Evolutionary conservation across 1,284 basidiomycete genomes (phyloP), one percentile per base, ranked within the genome.

Genomic region (Schizophyllum commune): DNA sequence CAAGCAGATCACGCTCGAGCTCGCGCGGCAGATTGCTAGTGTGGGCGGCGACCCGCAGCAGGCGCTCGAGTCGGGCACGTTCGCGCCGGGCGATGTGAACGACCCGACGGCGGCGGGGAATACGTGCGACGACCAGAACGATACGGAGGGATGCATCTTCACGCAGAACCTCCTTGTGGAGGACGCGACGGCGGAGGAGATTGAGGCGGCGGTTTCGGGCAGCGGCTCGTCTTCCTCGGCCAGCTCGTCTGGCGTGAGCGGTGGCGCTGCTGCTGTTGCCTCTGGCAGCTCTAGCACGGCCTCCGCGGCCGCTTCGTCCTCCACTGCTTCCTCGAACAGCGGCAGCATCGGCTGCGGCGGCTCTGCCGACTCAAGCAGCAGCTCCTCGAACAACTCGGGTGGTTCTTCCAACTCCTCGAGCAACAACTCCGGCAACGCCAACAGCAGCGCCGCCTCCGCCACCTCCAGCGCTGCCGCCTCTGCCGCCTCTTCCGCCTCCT

Each of bases 1-100:
- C 79, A 88, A 88, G 71, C 82, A 78, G 13, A 82, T 86, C 62
- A 74, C 72, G 6, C 79, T 87, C 59, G 80, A 79, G 64, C 79
- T 87, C 57, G 85, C 84, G 22, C 77, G 79, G 71, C 84, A 86
- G 69, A 86, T 87, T 62, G 78, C 80, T 6, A 67, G 77, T n/a
- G 73, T 88, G 19, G 87, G 86, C 61, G 87, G 85, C 15, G 71
- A 88, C 70, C 83, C 86, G 27, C 76, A 74, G 58, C 77, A 81
- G 62, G 86, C 87, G 13, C 71, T 88, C 64, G 77, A 84, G 68
- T 73, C 85, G 4, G 85, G 85, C 54, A 88, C 85, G 9, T 88
- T 88, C 70, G 80, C 80, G 4, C 83, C 86, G 33, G 86, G 86
- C 33, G 66, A 76, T 53, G 66, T 79, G 52, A 74, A 73, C 64